Conservation (phyloP, 441 rosid species). For the Kokia cookei region DNA sequence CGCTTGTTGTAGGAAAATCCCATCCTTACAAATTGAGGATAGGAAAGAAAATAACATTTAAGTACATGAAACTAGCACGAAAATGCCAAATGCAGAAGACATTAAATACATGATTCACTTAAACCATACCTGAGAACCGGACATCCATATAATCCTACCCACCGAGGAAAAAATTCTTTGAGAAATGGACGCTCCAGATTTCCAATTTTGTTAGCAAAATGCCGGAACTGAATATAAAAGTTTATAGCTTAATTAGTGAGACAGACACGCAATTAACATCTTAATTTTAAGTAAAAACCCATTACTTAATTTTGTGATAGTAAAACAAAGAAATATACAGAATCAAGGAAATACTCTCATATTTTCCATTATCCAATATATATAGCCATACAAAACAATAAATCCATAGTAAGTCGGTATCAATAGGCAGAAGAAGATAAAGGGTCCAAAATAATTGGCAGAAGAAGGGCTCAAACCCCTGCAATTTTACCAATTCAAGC, state of each 20-base stretch:
- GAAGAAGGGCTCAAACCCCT: background rate
- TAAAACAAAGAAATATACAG: background rate
- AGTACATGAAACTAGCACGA: background rate
- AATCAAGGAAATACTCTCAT: background rate
- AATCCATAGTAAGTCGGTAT: background rate
- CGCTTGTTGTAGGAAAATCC: slow-evolving; percentile 95
- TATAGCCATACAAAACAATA: background rate
- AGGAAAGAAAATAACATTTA: slow-evolving; percentile 5
- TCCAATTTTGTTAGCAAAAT: slow-evolving; percentile 88
- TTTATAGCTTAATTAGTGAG: background rate
- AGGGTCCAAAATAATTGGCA: background rate
- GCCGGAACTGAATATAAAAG: slow-evolving; percentile 74
- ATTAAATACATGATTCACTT: slow-evolving; percentile 4
- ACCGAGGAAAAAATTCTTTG: slow-evolving; percentile 89
- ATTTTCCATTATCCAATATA: background rate
- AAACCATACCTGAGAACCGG: slow-evolving; percentile 74
- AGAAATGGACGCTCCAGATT: slow-evolving; percentile 97
- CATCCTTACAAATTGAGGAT: slow-evolving; percentile 51
- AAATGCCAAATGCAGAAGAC: background rate
- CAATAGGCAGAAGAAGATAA: background rate
- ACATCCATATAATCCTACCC: slow-evolving; percentile 91
- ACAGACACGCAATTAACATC: background rate
- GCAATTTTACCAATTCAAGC: background rate
- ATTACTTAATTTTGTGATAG: background rate
- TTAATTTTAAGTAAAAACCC: background rate